Conservation (phyloP, 495 filamentous ascomycete genomes). For the Aeminium ludgeri region DNA sequence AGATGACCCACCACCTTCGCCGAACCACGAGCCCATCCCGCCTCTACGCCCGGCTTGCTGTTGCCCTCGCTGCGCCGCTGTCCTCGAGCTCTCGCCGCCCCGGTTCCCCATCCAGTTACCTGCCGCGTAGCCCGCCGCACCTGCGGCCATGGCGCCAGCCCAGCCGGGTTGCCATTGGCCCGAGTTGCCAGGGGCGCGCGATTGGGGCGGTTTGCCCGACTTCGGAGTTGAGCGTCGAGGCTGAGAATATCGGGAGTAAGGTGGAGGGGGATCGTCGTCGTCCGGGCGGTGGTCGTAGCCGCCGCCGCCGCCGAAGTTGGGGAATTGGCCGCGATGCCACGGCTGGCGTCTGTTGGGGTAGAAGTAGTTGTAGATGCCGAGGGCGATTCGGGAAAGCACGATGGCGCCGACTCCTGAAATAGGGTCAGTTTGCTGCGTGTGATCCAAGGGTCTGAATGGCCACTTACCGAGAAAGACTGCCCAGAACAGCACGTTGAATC, state of each 20-base stretch:
- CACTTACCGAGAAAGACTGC: constrained; percentile 8
- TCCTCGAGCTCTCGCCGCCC: not conserved
- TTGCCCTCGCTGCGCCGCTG: constrained; percentile 1
- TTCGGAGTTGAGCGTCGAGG: not conserved
- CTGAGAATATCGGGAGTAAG: constrained; percentile 37
- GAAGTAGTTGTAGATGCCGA: constrained; percentile 8
- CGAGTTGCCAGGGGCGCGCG: constrained; percentile 32
- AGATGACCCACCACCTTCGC: constrained; percentile 29
- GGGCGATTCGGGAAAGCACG: constrained; percentile 11
- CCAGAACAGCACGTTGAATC: constrained; percentile 10
- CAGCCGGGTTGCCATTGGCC: constrained; percentile 60
- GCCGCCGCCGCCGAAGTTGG: constrained; percentile 26
- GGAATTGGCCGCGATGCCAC: constrained; percentile 12
- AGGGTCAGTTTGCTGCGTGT: not conserved
- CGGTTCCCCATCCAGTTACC: constrained; percentile 28
- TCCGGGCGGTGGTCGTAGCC: constrained; percentile 34
- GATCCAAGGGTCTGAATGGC: too few species aligned
- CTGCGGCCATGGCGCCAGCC: constrained; percentile 57
- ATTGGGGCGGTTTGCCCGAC: constrained; percentile 19
- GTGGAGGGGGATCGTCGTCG: constrained; percentile 41
- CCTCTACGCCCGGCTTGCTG: not conserved
- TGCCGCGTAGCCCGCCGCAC: constrained; percentile 52
- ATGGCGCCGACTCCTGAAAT: not conserved
- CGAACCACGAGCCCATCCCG: constrained; percentile 15
- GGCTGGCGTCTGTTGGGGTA: constrained; percentile 19